phyloP scores from a whole-genome alignment of 176 grass and related monocot species.

The Pharus latifolius region DNA sequence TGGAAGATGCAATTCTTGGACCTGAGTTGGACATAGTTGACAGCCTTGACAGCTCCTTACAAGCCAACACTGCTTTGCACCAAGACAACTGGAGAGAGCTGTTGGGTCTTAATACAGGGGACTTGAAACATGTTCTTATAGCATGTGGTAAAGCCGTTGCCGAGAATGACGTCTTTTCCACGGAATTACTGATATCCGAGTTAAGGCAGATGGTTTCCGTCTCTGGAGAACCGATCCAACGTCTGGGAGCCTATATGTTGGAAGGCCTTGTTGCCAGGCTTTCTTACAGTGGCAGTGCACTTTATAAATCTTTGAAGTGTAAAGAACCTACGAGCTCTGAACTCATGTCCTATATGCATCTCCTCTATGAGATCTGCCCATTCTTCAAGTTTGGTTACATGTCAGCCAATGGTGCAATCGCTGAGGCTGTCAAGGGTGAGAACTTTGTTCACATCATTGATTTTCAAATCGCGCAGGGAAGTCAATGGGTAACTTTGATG shows the following conservation, averaged over 20 bases:
- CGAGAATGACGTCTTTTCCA: constrained; percentile 26
- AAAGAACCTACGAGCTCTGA: constrained; percentile 61
- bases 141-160: constrained; percentile 68
- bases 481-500: constrained; percentile 62
- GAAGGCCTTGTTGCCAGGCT: constrained; percentile 68
- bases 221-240: constrained; percentile 62
- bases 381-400: constrained; percentile 86
- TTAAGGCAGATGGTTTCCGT: constrained; percentile 58
- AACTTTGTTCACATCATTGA: constrained; percentile 69
- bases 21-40: constrained; percentile 42
- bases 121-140: constrained; percentile 59
- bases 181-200: constrained; percentile 45
- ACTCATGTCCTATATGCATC: constrained; percentile 68
- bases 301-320: constrained; percentile 76
- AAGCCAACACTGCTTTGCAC: constrained; percentile 17
- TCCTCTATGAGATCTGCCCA: constrained; percentile 62
- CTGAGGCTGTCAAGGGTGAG: constrained; percentile 62
- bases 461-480: constrained; percentile 75
- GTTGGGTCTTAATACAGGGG: constrained; percentile 52
- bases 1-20: constrained; percentile 66
- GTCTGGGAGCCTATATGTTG: constrained; percentile 72
- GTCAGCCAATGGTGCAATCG: constrained; percentile 78
- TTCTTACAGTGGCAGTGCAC: constrained; percentile 42
- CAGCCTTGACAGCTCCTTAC: constrained; percentile 30
- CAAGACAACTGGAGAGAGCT: constrained; percentile 58